Conservation (phyloP, 306 rosid genomes). For the Dryas alaskensis region DNA sequence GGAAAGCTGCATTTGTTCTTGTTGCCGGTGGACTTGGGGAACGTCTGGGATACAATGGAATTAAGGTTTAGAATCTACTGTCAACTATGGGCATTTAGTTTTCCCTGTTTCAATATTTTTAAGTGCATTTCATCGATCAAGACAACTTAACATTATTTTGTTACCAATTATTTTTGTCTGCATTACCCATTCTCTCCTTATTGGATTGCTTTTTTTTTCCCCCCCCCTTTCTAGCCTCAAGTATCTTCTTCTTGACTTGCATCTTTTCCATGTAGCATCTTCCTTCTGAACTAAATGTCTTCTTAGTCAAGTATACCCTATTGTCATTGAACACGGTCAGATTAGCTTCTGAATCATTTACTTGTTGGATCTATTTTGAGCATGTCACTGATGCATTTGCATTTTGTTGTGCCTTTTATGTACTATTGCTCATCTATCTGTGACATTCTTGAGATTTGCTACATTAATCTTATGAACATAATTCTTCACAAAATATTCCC, state of each 20-base stretch:
- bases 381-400: neutral
- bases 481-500: neutral
- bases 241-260: neutral
- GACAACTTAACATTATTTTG: neutral
- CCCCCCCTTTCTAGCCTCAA: neutral
- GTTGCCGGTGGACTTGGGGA: conserved; percentile 99
- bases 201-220: neutral
- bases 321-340: conserved; percentile 11
- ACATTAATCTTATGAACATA: neutral
- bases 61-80: conserved; percentile 52
- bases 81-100: neutral
- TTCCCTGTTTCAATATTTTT: neutral
- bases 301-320: neutral
- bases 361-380: neutral
- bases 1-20: conserved; percentile 88
- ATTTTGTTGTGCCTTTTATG: neutral
- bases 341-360: conserved; percentile 12
- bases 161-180: neutral
- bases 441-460: neutral
- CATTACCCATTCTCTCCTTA: neutral
- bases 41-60: conserved; percentile 93
- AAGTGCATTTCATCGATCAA: neutral
- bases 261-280: neutral
- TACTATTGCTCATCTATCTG: neutral
- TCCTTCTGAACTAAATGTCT: conserved; percentile 8